A percentile compares a stretch with the other conserved stretches of the same genome.
Evolutionary conservation across 768 basidiomycete species (phyloP).

Genomic region (Tulasnella sp.): DNA sequence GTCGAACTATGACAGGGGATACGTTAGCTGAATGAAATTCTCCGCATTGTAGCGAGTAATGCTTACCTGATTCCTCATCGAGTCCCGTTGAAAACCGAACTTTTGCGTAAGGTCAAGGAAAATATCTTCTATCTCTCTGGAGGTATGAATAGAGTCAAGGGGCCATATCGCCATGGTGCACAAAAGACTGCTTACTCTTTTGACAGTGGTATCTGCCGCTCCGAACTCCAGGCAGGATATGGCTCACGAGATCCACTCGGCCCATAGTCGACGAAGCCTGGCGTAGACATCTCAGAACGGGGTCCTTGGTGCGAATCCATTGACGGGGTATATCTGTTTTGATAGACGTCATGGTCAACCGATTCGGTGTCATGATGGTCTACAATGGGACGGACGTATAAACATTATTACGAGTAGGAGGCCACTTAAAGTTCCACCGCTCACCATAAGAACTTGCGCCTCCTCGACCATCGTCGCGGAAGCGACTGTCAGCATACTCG

Average conservation of each 20-base stretch:
- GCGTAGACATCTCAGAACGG: slow-evolving; percentile 61
- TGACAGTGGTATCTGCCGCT: slow-evolving; percentile 89
- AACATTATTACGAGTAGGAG: no score
- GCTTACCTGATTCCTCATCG: slow-evolving; percentile 85
- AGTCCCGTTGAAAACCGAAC: slow-evolving; percentile 95
- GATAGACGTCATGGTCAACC: slow-evolving; percentile 56
- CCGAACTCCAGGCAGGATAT: slow-evolving; percentile 89
- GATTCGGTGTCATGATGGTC: slow-evolving; percentile 60
- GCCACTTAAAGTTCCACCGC: no score
- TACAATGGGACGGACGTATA: not conserved
- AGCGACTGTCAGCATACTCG: slow-evolving; percentile 56
- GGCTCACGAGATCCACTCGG: slow-evolving; percentile 58
- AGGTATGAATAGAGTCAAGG: not conserved
- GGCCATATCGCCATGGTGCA: not conserved
- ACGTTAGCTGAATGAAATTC: no score
- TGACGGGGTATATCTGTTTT: slow-evolving; percentile 58
- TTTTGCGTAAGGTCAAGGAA: slow-evolving; percentile 96
- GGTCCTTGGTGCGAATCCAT: slow-evolving; percentile 56
- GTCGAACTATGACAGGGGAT: slow-evolving; percentile 60
- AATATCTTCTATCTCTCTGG: slow-evolving; percentile 87
- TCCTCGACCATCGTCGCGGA: slow-evolving; percentile 55
- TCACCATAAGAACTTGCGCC: slow-evolving; percentile 56
- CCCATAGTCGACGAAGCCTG: slow-evolving; percentile 56
- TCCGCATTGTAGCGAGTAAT: no score
- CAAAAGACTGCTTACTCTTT: slow-evolving; percentile 48